These are phyloP conservation scores for Corymbia citriodora DNA, from an alignment of 441 rosid genomes.

Conservation along the genomic window DNA sequence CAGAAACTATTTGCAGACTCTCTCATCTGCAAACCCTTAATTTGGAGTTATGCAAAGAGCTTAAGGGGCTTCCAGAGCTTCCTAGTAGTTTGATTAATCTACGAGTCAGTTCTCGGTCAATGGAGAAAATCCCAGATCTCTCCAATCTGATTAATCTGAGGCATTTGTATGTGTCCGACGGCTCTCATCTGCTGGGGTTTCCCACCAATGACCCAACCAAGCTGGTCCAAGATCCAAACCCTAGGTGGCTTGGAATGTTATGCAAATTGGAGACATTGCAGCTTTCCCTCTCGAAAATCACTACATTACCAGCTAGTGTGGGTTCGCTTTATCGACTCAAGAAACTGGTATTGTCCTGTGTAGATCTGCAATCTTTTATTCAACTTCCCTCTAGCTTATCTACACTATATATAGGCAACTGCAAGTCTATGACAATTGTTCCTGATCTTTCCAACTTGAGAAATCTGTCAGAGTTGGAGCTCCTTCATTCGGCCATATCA, in stretches of 20 bases:
- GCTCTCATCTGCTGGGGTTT: slow-evolving; percentile 7
- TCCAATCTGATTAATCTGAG: slow-evolving; percentile 4
- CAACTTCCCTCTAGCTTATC: slow-evolving; percentile 6
- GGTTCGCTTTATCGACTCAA: neutral
- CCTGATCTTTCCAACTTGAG: slow-evolving; percentile 4
- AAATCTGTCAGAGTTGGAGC: slow-evolving; percentile 10
- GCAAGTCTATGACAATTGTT: slow-evolving; percentile 9
- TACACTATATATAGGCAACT: slow-evolving; percentile 5
- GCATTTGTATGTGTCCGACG: neutral
- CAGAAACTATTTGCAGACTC: neutral
- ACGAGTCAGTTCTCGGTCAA: slow-evolving; percentile 8
- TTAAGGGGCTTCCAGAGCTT: neutral
- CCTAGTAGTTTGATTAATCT: slow-evolving; percentile 3
- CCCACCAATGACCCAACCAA: neutral
- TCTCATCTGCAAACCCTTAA: slow-evolving; percentile 1
- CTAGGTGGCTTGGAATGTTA: neutral
- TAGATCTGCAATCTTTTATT: slow-evolving; percentile 1
- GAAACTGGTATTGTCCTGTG: slow-evolving; percentile 4
- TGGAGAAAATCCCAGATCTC: slow-evolving; percentile 3
- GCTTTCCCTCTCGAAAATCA: neutral
- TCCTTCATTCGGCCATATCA: slow-evolving; percentile 9
- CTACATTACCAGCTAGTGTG: neutral
- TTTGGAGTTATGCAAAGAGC: neutral
- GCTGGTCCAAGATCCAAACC: neutral
- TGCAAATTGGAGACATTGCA: slow-evolving; percentile 8